Evolutionary conservation across 805 yeast species (phyloP).

Genomic region (Wickerhamomyces rabaulensis): DNA sequence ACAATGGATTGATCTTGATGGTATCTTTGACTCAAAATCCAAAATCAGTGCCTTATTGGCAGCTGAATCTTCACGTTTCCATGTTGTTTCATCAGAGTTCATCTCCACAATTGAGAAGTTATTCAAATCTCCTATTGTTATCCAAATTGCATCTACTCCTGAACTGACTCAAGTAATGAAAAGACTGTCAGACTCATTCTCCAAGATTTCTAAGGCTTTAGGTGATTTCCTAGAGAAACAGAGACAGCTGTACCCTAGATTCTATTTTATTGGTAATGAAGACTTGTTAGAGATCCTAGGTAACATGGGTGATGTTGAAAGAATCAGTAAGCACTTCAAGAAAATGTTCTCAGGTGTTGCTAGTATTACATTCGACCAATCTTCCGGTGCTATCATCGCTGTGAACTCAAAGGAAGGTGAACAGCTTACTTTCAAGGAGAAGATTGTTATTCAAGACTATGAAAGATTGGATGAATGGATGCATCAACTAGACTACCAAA

Average conservation of each 20-base stretch:
- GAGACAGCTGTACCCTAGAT: constrained; percentile 70
- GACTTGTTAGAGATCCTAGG: constrained; percentile 84
- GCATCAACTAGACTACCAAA: constrained; percentile 46
- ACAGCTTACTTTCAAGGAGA: constrained; percentile 32
- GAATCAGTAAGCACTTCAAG: constrained; percentile 53
- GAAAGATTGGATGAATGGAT: constrained; percentile 60
- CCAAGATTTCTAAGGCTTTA: constrained; percentile 57
- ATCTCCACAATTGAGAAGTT: constrained; percentile 44
- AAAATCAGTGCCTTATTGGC: constrained; percentile 65
- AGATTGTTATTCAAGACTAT: constrained; percentile 38
- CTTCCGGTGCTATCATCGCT: constrained; percentile 33
- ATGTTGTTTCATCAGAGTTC: constrained; percentile 57
- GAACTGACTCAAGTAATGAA: constrained; percentile 43
- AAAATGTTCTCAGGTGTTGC: constrained; percentile 71
- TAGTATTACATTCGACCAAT: constrained; percentile 32
- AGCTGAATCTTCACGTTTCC: constrained; percentile 62
- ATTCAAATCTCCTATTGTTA: constrained; percentile 41
- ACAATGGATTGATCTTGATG: constrained; percentile 84
- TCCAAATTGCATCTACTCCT: constrained; percentile 50
- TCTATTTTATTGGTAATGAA: constrained; percentile 86
- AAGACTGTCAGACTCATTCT: constrained; percentile 50
- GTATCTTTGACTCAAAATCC: constrained; percentile 58
- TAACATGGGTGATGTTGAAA: constrained; percentile 38
- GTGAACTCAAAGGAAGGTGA: constrained; percentile 69
- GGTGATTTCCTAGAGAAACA: constrained; percentile 78